Conservation (phyloP, 2,329 filamentous ascomycete genomes). For the Orbilia ellipsospora region DNA sequence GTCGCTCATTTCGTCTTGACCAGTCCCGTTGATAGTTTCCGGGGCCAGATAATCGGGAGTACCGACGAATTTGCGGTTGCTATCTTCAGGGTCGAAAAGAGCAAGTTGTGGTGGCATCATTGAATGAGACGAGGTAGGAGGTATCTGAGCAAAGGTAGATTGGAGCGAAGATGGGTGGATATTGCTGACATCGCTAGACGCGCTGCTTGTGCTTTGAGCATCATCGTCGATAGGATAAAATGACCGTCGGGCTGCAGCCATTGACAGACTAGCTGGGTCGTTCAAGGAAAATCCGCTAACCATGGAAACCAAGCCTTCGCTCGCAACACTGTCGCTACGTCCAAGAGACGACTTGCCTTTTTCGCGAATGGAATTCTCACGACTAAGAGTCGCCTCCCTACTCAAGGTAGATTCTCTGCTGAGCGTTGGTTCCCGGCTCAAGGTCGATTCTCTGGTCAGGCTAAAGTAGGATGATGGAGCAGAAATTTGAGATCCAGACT, state of each 20-base stretch:
- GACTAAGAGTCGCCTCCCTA: conserved; percentile 67
- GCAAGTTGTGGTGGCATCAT: conserved; percentile 95
- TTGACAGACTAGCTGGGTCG: conserved; percentile 65
- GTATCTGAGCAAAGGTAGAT: conserved; percentile 55
- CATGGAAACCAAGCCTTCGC: conserved; percentile 84
- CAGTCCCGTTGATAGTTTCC: conserved; percentile 93
- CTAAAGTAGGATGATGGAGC: conserved; percentile 94
- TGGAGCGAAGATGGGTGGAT: conserved; percentile 57
- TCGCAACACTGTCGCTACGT: conserved; percentile 91
- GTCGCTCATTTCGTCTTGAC: conserved; percentile 97
- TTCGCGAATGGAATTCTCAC: conserved; percentile 53
- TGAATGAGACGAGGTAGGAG: conserved; percentile 63
- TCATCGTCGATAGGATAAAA: conserved; percentile 77
- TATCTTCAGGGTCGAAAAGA: conserved; percentile 94
- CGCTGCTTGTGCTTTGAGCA: conserved; percentile 75
- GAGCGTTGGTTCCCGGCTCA: conserved; percentile 68
- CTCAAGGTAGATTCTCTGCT: conserved; percentile 66
- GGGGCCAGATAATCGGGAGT: conserved; percentile 97
- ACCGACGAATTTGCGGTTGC: conserved; percentile 90
- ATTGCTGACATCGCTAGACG: conserved; percentile 74
- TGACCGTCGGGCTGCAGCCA: conserved; percentile 63
- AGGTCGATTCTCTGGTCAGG: conserved; percentile 71
- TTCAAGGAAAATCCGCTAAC: conserved; percentile 81
- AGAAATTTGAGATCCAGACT: conserved; percentile 72
- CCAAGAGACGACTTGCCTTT: conserved; percentile 73